Conservation (phyloP, 768 basidiomycete genomes). For the Calocybe gangraenosa region DNA sequence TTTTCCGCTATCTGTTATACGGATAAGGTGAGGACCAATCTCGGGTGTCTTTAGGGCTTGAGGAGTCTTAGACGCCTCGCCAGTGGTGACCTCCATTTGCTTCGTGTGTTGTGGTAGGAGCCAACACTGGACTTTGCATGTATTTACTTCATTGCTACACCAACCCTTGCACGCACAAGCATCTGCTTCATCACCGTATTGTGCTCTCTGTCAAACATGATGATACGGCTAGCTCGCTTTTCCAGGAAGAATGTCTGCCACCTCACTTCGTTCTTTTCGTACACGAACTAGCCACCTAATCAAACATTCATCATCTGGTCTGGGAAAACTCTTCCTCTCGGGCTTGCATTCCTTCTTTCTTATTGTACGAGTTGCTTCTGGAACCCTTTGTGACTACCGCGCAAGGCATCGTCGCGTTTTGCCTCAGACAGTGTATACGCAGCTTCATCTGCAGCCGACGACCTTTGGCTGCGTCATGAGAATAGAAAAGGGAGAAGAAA, state of each 20-base stretch:
- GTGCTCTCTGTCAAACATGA: neutral
- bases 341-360: constrained; percentile 3
- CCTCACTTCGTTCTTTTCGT: neutral
- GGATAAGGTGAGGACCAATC: constrained; percentile 29
- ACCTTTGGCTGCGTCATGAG: too few relatives aligned
- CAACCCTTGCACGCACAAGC: too few relatives aligned
- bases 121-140: too few relatives aligned
- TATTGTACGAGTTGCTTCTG: neutral
- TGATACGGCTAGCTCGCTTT: neutral
- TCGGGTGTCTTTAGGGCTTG: too few relatives aligned
- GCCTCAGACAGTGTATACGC: neutral
- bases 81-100: too few relatives aligned
- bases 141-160: too few relatives aligned
- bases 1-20: constrained; percentile 56
- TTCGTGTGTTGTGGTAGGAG: too few relatives aligned
- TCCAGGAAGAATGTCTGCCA: constrained; percentile 3
- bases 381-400: neutral
- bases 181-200: neutral
- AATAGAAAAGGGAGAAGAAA: too few relatives aligned
- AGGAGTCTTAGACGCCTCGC: too few relatives aligned
- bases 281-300: neutral
- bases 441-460: neutral
- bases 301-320: neutral
- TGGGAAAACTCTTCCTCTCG: constrained; percentile 4
- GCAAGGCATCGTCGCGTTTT: neutral